phyloP scores from a whole-genome alignment of 768 basidiomycete species.

The Suillus subaureus region DNA sequence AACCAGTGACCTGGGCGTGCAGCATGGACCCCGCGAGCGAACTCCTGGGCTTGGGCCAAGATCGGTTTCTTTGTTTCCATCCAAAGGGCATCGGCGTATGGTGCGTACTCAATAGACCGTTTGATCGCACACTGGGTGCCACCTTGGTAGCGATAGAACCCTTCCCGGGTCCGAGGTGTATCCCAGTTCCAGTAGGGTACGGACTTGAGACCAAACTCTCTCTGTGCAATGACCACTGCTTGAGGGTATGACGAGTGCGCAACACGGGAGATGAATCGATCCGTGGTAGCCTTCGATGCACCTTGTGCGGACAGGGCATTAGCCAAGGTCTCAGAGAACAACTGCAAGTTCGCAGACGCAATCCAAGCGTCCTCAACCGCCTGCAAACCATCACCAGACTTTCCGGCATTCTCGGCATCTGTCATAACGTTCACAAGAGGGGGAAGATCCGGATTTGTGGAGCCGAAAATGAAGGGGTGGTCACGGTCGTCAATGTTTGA shows the following conservation, averaged over 20 bases:
- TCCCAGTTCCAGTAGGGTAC: slow-evolving; percentile 97
- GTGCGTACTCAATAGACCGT: slow-evolving; percentile 90
- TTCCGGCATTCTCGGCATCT: slow-evolving; percentile 80
- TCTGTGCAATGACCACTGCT: slow-evolving; percentile 75
- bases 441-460: slow-evolving; percentile 70
- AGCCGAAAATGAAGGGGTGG: slow-evolving; percentile 94
- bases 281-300: slow-evolving; percentile 46
- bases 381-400: slow-evolving; percentile 79
- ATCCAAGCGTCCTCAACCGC: slow-evolving; percentile 90
- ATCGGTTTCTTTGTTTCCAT: slow-evolving; percentile 98
- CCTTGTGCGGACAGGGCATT: slow-evolving; percentile 67
- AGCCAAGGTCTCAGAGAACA: slow-evolving; percentile 76
- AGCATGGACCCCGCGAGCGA: slow-evolving; percentile 84
- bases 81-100: slow-evolving; percentile 91
- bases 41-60: slow-evolving; percentile 87
- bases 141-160: slow-evolving; percentile 96
- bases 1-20: slow-evolving; percentile 91
- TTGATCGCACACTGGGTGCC: slow-evolving; percentile 94
- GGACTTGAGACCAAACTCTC: slow-evolving; percentile 70
- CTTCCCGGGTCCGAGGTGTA: slow-evolving; percentile 90
- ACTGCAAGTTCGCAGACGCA: slow-evolving; percentile 70
- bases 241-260: slow-evolving; percentile 68
- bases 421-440: slow-evolving; percentile 82
- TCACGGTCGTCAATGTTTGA: slow-evolving; percentile 98
- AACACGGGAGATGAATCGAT: slow-evolving; percentile 65